A percentile compares a stretch with the other conserved stretches of the same genome.
Conservation (phyloP, 208 protist species). For the Polymyxa betae region DNA sequence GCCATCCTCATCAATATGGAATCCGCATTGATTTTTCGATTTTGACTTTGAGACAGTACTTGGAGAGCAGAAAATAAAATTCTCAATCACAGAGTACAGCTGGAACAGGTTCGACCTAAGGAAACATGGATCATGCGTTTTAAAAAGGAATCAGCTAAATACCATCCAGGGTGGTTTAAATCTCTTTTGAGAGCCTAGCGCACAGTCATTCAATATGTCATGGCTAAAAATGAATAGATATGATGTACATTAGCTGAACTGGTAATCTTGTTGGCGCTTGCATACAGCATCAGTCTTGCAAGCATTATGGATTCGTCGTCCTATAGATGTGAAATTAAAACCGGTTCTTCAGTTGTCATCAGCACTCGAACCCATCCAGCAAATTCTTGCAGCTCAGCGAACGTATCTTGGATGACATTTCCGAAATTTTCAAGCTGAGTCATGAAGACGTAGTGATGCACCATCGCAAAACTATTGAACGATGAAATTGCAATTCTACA, state of each 20-base stretch:
- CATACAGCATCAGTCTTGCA: slow-evolving; percentile 40
- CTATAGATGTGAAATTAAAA: neutral
- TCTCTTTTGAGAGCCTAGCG: neutral
- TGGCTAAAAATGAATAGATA: too few species aligned
- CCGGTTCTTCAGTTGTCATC: neutral
- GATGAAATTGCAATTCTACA: neutral
- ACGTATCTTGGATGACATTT: slow-evolving; percentile 8
- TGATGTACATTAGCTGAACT: neutral
- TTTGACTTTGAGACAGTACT: neutral
- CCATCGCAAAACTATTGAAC: neutral
- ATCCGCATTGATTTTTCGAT: neutral
- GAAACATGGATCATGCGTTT: neutral
- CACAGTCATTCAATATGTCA: too few species aligned
- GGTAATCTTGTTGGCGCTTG: slow-evolving; percentile 33
- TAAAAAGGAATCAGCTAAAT: neutral
- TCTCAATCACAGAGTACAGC: neutral
- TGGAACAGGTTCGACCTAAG: slow-evolving; percentile 29
- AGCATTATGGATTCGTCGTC: slow-evolving; percentile 39
- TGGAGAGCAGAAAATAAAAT: slow-evolving; percentile 45
- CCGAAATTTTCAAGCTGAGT: neutral
- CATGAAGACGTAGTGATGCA: slow-evolving; percentile 26
- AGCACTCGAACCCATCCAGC: slow-evolving; percentile 8
- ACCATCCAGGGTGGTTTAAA: neutral
- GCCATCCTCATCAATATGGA: slow-evolving; percentile 35
- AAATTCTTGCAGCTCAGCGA: slow-evolving; percentile 12